Evolutionary conservation across 2,329 filamentous ascomycete species (phyloP).

Genomic region (Clonostachys sp.): DNA sequence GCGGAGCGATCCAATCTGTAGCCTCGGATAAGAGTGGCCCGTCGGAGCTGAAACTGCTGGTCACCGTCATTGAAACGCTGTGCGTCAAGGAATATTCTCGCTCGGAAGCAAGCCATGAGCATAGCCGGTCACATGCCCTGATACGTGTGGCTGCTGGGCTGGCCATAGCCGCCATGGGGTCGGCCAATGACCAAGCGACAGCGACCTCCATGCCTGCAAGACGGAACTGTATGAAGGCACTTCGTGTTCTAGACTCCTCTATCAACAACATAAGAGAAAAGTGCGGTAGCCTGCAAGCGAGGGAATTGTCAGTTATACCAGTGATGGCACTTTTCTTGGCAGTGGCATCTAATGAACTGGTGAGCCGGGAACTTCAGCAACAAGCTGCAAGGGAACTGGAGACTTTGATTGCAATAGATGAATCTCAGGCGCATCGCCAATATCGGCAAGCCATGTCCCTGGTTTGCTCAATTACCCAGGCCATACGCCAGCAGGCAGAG

Average conservation of each 20-base stretch:
- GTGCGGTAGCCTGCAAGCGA: no score
- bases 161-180: no score
- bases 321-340: no score
- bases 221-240: neutral
- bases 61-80: neutral
- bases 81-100: neutral
- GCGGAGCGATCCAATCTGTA: neutral
- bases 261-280: no score
- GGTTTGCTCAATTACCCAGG: constrained; percentile 39
- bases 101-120: no score
- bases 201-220: neutral
- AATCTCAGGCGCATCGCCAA: constrained; percentile 4
- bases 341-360: no score
- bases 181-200: no score
- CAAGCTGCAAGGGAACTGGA: neutral
- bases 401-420: neutral
- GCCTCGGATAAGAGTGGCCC: neutral
- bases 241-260: no score
- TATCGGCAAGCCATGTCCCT: constrained; percentile 27
- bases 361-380: no score
- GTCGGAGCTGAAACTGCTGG: neutral
- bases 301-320: no score
- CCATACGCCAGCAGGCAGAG: constrained; percentile 35
- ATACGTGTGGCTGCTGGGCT: no score
- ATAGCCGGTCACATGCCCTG: no score